These are phyloP conservation scores for Candolleomyces eurysporus DNA, from an alignment of 768 basidiomycete genomes.

Conservation along the genomic window DNA sequence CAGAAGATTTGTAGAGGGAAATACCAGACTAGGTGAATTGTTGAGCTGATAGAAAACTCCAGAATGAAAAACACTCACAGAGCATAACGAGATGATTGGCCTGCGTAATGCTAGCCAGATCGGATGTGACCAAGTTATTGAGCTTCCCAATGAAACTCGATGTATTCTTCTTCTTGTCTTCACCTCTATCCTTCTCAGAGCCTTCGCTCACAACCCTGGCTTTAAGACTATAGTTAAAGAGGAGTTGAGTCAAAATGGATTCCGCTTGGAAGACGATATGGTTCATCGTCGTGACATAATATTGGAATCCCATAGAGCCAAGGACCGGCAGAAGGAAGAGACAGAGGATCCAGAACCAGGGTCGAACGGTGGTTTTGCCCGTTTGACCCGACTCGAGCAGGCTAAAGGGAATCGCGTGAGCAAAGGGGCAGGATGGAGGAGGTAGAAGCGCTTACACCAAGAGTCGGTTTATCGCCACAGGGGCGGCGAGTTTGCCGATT, in stretches of 20 bases:
- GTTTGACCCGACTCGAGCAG: conserved; percentile 21
- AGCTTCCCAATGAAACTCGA: conserved; percentile 66
- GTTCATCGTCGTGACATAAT: conserved; percentile 40
- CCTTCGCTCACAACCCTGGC: conserved; percentile 48
- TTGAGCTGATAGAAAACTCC: background rate
- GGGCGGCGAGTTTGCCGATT: conserved; percentile 31
- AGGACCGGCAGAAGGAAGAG: conserved; percentile 9
- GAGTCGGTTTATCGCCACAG: conserved; percentile 42
- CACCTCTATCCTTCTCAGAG: conserved; percentile 20
- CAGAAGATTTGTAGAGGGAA: conserved; percentile 42
- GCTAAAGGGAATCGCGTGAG: conserved; percentile 8
- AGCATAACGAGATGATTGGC: conserved; percentile 15
- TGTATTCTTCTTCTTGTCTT: conserved; percentile 5
- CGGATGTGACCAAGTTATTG: conserved; percentile 70
- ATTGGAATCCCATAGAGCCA: conserved; percentile 23
- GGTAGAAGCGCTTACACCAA: conserved; percentile 27
- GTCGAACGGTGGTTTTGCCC: conserved; percentile 5
- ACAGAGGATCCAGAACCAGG: conserved; percentile 16
- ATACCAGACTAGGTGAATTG: conserved; percentile 23
- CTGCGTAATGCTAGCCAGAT: conserved; percentile 36
- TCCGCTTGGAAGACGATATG: conserved; percentile 47
- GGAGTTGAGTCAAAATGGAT: conserved; percentile 37
- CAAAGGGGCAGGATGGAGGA: background rate
- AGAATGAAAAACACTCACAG: background rate
- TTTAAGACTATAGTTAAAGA: conserved; percentile 47